Evolutionary conservation across 1,284 basidiomycete genomes (phyloP).

Genomic region (Malassezia yamatoensis): DNA sequence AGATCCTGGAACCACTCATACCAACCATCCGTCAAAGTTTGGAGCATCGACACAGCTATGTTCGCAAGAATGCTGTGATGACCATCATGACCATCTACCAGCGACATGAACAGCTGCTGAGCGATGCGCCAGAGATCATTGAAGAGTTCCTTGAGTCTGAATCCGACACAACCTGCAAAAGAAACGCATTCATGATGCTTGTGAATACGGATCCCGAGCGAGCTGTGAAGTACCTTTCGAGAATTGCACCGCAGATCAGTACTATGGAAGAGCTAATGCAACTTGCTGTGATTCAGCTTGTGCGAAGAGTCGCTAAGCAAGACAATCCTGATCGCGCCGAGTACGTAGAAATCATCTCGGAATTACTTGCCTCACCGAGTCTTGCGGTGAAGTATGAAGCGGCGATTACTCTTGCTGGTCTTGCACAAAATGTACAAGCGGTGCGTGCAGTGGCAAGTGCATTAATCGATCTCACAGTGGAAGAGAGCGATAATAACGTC

Average conservation of each 20-base stretch:
- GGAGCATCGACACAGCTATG: slow-evolving; percentile 95
- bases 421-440: slow-evolving; percentile 91
- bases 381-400: slow-evolving; percentile 98
- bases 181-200: slow-evolving; percentile 93
- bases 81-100: slow-evolving; percentile 90
- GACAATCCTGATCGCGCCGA: slow-evolving; percentile 57
- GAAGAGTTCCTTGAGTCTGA: slow-evolving; percentile 89
- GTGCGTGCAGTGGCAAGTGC: slow-evolving; percentile 87
- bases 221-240: slow-evolving; percentile 81
- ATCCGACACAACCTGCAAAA: slow-evolving; percentile 85
- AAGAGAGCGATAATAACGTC: slow-evolving; percentile 98
- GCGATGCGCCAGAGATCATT: slow-evolving; percentile 91
- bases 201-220: slow-evolving; percentile 76
- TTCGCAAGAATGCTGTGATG: slow-evolving; percentile 97
- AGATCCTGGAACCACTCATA: slow-evolving; percentile 89
- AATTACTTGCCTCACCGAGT: slow-evolving; percentile 79
- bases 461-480: slow-evolving; percentile 79
- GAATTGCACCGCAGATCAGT: slow-evolving; percentile 72
- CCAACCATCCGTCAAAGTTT: slow-evolving; percentile 87
- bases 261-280: slow-evolving; percentile 86
- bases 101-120: slow-evolving; percentile 69
- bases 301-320: slow-evolving; percentile 75
- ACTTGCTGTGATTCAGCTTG: slow-evolving; percentile 90
- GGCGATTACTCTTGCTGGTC: slow-evolving; percentile 81
- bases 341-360: slow-evolving; percentile 89